Evolutionary conservation across 768 basidiomycete genomes (phyloP).

Genomic region (Kwoniella botswanensis): DNA sequence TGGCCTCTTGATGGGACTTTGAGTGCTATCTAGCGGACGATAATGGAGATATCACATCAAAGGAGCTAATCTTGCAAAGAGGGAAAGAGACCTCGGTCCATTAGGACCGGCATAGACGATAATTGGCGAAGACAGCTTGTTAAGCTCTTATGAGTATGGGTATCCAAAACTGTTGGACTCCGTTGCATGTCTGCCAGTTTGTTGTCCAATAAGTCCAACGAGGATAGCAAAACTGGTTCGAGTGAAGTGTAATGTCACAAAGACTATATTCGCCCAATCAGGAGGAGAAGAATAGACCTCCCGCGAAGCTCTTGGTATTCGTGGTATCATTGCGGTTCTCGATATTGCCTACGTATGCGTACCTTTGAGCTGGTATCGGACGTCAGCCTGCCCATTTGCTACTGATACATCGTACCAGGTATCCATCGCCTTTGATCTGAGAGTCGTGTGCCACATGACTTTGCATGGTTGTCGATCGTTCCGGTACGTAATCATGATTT

Average conservation of each 20-base stretch:
- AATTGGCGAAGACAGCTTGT: no score
- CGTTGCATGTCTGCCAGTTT: no score
- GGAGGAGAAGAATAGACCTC: no score
- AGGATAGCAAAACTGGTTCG: no score
- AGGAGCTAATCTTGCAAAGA: neutral
- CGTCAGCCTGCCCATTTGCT: neutral
- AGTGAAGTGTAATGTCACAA: no score
- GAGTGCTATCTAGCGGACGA: neutral
- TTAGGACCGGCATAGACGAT: neutral
- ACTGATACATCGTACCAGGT: neutral
- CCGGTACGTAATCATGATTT: neutral
- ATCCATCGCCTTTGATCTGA: neutral
- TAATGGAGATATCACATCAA: slow-evolving; percentile 1
- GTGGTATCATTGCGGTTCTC: no score
- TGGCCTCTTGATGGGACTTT: slow-evolving; percentile 3
- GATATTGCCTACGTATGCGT: no score
- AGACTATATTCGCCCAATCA: no score
- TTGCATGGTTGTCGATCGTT: neutral
- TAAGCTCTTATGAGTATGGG: neutral
- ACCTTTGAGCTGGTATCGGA: no score
- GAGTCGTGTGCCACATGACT: slow-evolving; percentile 1
- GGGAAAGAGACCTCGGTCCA: neutral
- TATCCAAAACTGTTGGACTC: neutral
- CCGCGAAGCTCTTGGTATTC: no score
- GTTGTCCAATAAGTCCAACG: no score